Percentiles rank a stretch among this genome's conserved stretches.
Evolutionary conservation across 192 early-diverging fungal species (phyloP).

Genomic region (Coemansia sp.): DNA sequence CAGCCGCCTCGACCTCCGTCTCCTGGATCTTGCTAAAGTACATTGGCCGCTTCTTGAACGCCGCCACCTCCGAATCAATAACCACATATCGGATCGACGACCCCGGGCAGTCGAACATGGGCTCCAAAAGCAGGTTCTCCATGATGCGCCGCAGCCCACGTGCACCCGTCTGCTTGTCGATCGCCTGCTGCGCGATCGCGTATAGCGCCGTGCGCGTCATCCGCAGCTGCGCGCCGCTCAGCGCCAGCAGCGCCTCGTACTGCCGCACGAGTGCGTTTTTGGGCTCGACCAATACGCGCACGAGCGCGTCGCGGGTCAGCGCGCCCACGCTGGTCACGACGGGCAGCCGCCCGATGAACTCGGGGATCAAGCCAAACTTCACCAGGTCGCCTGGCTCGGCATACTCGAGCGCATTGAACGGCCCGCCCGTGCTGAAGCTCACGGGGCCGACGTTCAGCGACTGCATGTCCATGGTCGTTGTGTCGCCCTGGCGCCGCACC

Average conservation of each 20-base stretch:
- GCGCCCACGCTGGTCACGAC: slow-evolving; percentile 74
- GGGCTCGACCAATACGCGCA: slow-evolving; percentile 76
- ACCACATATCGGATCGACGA: slow-evolving; percentile 72
- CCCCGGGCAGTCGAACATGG: slow-evolving; percentile 79
- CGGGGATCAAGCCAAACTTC: slow-evolving; percentile 85
- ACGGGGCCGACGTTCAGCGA: slow-evolving; percentile 30
- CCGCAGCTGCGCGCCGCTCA: slow-evolving; percentile 65
- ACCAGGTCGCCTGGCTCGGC: slow-evolving; percentile 77
- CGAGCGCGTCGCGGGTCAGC: slow-evolving; percentile 64
- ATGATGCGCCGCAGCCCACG: slow-evolving; percentile 85
- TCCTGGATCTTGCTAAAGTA: slow-evolving; percentile 59
- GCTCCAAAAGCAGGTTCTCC: slow-evolving; percentile 75
- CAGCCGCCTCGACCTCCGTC: slow-evolving; percentile 49
- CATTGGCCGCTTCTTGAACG: slow-evolving; percentile 59
- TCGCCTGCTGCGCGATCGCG: slow-evolving; percentile 71
- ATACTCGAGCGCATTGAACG: slow-evolving; percentile 59
- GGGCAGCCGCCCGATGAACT: slow-evolving; percentile 88
- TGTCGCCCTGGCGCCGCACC: slow-evolving; percentile 45
- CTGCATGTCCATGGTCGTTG: slow-evolving; percentile 23
- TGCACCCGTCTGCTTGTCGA: slow-evolving; percentile 82
- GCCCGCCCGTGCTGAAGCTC: slow-evolving; percentile 18
- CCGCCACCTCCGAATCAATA: slow-evolving; percentile 64
- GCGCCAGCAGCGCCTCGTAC: slow-evolving; percentile 71
- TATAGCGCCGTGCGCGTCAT: slow-evolving; percentile 69
- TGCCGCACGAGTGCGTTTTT: slow-evolving; percentile 80